Evolutionary conservation across 139 green algal species (phyloP).

Genomic region (Volvox africanus): DNA sequence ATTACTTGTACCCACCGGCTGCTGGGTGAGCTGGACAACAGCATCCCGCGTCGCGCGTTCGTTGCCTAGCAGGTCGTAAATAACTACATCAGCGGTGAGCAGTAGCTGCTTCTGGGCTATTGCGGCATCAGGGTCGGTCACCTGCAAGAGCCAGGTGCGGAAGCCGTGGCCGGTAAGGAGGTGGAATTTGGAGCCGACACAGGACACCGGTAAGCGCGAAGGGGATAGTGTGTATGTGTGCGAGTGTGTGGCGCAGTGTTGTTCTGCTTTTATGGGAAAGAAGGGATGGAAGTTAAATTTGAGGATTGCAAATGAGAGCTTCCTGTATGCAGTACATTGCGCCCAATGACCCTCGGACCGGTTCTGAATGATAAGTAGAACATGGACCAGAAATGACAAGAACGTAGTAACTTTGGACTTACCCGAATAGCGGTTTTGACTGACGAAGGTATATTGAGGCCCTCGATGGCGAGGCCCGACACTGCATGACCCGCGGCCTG

Average conservation of each 20-base stretch:
- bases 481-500: constrained; percentile 33
- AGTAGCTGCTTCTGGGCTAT: constrained; percentile 29
- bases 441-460: neutral
- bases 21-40: constrained; percentile 19
- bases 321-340: no score
- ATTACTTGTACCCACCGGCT: constrained; percentile 27
- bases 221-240: no score
- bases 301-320: no score
- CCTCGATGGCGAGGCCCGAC: neutral
- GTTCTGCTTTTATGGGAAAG: no score
- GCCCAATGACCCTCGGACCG: no score
- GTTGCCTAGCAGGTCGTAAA: constrained; percentile 52
- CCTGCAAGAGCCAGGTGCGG: neutral
- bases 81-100: constrained; percentile 29
- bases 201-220: no score
- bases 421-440: neutral
- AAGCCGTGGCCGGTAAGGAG: no score
- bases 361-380: no score
- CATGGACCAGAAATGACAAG: no score
- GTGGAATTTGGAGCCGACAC: no score
- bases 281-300: no score
- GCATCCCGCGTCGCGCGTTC: constrained; percentile 45
- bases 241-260: no score
- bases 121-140: neutral
- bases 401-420: neutral